These are phyloP conservation scores for Lasiosphaeria ovina DNA, from an alignment of 495 filamentous ascomycete genomes.

Conservation along the genomic window DNA sequence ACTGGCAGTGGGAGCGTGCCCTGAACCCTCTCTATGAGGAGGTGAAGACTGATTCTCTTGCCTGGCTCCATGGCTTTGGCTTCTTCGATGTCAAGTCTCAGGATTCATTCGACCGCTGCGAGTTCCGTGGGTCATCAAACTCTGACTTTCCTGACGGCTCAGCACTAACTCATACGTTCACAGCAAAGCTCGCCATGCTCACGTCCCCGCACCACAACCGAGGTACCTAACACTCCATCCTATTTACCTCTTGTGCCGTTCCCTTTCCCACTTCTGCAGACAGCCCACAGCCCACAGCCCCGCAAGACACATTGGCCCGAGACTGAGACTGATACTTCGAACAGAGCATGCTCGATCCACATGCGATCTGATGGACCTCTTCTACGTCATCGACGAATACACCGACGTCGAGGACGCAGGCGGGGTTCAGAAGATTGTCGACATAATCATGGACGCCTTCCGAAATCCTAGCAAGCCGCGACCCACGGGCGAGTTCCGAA, in stretches of 20 bases:
- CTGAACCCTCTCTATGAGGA: conserved; percentile 6
- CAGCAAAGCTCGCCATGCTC: conserved; percentile 3
- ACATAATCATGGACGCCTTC: conserved; percentile 13
- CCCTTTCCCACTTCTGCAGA: too few species aligned
- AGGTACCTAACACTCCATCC: background rate
- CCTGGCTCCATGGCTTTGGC: conserved; percentile 6
- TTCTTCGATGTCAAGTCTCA: conserved; percentile 3
- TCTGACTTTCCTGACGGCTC: background rate
- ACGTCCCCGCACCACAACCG: background rate
- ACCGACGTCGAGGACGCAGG: conserved; percentile 11
- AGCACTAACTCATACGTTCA: background rate
- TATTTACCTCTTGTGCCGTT: too few species aligned
- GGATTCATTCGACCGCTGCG: conserved; percentile 2
- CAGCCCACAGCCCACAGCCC: background rate
- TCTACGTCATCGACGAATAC: conserved; percentile 15
- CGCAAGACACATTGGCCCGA: background rate
- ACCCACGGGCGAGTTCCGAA: conserved; percentile 2
- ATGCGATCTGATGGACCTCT: conserved; percentile 12
- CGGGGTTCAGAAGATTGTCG: background rate
- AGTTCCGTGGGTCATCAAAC: background rate
- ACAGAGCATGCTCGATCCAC: background rate
- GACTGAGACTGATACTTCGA: background rate
- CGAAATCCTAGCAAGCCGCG: conserved; percentile 14
- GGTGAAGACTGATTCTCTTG: background rate
- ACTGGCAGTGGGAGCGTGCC: conserved; percentile 7